Conservation (phyloP, 306 rosid species). For the Trifolium subterraneum region DNA sequence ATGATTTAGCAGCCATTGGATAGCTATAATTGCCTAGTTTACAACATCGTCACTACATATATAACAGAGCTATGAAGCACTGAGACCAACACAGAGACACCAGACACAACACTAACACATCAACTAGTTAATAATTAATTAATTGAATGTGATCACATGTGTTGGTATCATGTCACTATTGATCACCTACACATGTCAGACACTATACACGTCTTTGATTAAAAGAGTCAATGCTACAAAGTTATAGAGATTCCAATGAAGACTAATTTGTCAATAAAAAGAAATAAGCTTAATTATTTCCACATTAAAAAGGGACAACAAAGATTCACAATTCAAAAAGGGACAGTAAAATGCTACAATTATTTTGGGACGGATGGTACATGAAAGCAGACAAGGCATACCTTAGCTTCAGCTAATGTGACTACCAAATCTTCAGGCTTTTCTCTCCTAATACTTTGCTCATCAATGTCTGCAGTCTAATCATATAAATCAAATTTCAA, state of each 20-base stretch:
- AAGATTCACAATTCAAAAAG: slow-evolving; percentile 11
- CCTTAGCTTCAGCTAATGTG: slow-evolving; percentile 92
- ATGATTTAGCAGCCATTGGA: neutral
- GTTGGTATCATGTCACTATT: neutral
- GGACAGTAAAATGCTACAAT: too few relatives aligned
- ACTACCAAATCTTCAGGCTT: slow-evolving; percentile 82
- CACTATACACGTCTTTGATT: neutral
- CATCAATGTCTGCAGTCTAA: slow-evolving; percentile 91
- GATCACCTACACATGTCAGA: neutral
- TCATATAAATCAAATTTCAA: slow-evolving; percentile 27
- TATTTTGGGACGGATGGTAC: too few relatives aligned
- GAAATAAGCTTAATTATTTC: too few relatives aligned
- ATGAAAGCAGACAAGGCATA: slow-evolving; percentile 16
- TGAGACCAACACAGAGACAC: neutral
- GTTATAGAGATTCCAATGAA: too few relatives aligned
- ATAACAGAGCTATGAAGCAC: neutral
- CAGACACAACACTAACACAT: neutral
- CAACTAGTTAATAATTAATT: neutral
- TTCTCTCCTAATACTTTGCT: slow-evolving; percentile 74
- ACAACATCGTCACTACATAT: neutral
- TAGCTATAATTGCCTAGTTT: neutral
- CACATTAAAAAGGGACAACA: neutral
- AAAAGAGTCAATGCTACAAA: neutral
- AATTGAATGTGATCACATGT: neutral
- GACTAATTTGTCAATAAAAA: too few relatives aligned